Evolutionary conservation across 2,329 filamentous ascomycete species (phyloP).

Genomic region (Myriosclerotinia scirpicola): DNA sequence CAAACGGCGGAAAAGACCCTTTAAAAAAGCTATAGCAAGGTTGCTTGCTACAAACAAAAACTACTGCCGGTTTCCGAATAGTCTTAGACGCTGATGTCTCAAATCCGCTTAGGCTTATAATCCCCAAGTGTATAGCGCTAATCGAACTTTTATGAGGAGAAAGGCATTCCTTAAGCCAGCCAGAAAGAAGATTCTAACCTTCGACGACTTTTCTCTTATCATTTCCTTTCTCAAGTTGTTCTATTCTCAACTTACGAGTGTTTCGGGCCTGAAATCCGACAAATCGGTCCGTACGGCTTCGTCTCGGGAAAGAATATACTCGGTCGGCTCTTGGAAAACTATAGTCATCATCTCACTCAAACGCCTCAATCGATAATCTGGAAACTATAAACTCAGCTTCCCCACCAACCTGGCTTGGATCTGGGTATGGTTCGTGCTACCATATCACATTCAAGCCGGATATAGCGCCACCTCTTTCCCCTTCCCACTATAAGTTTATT

Average conservation of each 20-base stretch:
- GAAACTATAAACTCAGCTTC: constrained; percentile 21
- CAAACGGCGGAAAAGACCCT: constrained; percentile 11
- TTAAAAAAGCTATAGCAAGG: not conserved
- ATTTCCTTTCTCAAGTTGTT: not conserved
- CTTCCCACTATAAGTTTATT: not conserved
- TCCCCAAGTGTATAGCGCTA: not conserved
- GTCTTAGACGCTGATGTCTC: constrained; percentile 11
- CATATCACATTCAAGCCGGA: not conserved
- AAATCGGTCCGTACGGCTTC: constrained; percentile 20
- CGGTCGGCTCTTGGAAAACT: constrained; percentile 8
- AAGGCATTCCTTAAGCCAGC: not conserved
- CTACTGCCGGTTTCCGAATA: constrained; percentile 14
- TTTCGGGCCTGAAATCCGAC: not conserved
- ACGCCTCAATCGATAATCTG: constrained; percentile 23
- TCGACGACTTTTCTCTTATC: not conserved
- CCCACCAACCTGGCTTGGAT: constrained; percentile 2
- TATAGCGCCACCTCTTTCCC: constrained; percentile 14
- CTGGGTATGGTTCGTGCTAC: not conserved
- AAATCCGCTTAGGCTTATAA: not conserved
- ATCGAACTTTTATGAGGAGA: not conserved
- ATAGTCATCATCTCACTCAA: not conserved
- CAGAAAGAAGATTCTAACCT: not conserved
- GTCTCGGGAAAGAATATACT: not conserved
- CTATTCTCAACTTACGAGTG: not conserved
- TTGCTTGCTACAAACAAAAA: not conserved